phyloP scores from a whole-genome alignment of 306 rosid species.

The Gillenia trifoliata region DNA sequence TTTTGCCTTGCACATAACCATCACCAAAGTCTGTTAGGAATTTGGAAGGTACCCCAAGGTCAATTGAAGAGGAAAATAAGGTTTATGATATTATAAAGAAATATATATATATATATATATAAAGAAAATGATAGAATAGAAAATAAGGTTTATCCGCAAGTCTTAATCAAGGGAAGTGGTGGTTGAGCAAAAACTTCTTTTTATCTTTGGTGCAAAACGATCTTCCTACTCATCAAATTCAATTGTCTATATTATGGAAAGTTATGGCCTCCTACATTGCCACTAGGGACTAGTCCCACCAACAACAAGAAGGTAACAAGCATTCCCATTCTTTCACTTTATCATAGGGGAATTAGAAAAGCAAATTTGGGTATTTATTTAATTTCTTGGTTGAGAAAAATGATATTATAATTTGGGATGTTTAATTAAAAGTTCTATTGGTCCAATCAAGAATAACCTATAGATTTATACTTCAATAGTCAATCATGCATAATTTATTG shows the following conservation, averaged over 20 bases:
- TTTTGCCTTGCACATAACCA: not conserved
- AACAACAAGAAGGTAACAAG: not conserved
- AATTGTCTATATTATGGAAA: not conserved
- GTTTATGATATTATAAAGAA: not conserved
- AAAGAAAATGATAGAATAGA: no score
- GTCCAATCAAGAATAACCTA: not conserved
- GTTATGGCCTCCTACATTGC: not conserved
- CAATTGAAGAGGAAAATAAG: slow-evolving; percentile 4
- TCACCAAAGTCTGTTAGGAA: not conserved
- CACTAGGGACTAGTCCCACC: slow-evolving; percentile 2
- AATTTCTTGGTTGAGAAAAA: slow-evolving; percentile 3
- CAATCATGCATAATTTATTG: not conserved
- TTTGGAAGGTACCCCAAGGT: slow-evolving; percentile 4
- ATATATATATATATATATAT: not conserved
- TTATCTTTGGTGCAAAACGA: not conserved
- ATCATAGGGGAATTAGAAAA: not conserved
- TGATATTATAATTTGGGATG: not conserved
- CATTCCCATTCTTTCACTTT: not conserved
- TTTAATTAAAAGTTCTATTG: not conserved
- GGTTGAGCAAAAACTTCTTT: not conserved
- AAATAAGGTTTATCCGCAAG: not conserved
- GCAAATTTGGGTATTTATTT: not conserved
- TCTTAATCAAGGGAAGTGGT: slow-evolving; percentile 2
- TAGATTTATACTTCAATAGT: not conserved
- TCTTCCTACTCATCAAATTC: not conserved